Conservation (phyloP, 1,139 yeast species). For the Groenewaldozyma sp. region DNA sequence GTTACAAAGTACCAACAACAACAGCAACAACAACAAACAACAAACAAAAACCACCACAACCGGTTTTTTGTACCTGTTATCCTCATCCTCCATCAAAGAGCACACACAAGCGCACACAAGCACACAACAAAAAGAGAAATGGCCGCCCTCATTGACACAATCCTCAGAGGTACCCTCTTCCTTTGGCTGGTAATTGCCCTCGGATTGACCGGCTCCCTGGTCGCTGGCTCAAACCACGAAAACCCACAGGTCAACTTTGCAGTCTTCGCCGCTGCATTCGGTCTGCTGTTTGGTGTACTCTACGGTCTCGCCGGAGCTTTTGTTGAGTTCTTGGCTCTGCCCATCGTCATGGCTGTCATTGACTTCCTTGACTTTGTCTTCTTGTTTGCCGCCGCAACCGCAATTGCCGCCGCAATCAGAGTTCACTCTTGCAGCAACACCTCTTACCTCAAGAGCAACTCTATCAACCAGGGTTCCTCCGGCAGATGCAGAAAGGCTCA, state of each 20-base stretch:
- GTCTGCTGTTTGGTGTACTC: slow-evolving; percentile 65
- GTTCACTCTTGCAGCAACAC: slow-evolving; percentile 75
- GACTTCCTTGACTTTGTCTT: slow-evolving; percentile 87
- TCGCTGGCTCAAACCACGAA: slow-evolving; percentile 46
- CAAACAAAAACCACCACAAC: too few relatives aligned
- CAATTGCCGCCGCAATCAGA: slow-evolving; percentile 83
- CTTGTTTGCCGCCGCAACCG: slow-evolving; percentile 91
- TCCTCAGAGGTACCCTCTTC: slow-evolving; percentile 67
- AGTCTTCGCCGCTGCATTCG: slow-evolving; percentile 82
- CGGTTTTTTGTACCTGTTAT: too few relatives aligned
- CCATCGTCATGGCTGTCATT: slow-evolving; percentile 57
- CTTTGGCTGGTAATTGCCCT: slow-evolving; percentile 65
- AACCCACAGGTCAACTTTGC: slow-evolving; percentile 84
- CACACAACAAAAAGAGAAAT: too few relatives aligned
- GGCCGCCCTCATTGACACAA: slow-evolving; percentile 61
- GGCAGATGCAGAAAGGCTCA: slow-evolving; percentile 95
- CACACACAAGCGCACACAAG: too few relatives aligned
- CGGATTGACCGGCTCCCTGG: slow-evolving; percentile 79
- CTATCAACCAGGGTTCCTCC: slow-evolving; percentile 61
- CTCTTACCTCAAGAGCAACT: slow-evolving; percentile 53
- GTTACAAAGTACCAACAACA: too few relatives aligned
- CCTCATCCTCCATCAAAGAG: too few relatives aligned
- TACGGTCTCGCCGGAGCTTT: slow-evolving; percentile 77
- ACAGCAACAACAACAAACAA: too few relatives aligned
- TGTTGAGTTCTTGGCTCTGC: slow-evolving; percentile 77